These are phyloP conservation scores for Hypholoma fasciculare DNA, from an alignment of 768 basidiomycete species.

Conservation along the genomic window DNA sequence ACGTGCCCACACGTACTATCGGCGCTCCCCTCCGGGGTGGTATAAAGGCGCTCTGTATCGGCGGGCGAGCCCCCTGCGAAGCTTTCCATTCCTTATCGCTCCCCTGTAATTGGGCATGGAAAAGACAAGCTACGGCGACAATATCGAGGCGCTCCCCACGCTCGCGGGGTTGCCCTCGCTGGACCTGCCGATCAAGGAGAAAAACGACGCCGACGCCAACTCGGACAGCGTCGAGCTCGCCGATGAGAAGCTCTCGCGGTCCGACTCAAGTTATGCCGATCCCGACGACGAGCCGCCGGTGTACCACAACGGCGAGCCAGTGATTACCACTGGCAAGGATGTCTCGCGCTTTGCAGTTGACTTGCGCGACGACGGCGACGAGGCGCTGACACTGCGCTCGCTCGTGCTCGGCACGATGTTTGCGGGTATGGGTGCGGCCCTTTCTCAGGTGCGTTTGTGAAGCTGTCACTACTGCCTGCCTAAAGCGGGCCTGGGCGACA, in stretches of 20 bases:
- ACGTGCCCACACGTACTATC: too few species aligned
- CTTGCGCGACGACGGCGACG: constrained; percentile 56
- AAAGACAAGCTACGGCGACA: not conserved
- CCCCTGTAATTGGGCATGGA: not conserved
- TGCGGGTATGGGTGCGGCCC: constrained; percentile 58
- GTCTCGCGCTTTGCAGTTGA: constrained; percentile 59
- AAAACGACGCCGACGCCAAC: constrained; percentile 2
- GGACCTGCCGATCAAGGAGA: constrained; percentile 11
- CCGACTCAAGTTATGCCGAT: not conserved
- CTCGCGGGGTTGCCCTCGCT: not conserved
- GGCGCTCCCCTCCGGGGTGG: too few species aligned
- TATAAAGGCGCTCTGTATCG: not conserved
- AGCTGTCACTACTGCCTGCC: constrained; percentile 2
- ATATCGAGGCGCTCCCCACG: not conserved
- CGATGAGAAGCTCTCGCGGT: constrained; percentile 16
- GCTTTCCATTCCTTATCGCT: not conserved
- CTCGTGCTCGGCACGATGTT: constrained; percentile 54
- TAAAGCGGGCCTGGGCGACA: not conserved
- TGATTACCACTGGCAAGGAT: constrained; percentile 46
- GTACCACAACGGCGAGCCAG: constrained; percentile 38
- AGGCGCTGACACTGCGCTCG: constrained; percentile 57
- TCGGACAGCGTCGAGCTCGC: constrained; percentile 19
- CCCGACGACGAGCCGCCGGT: constrained; percentile 28
- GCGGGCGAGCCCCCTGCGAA: not conserved
- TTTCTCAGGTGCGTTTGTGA: constrained; percentile 44